Percentiles rank a stretch among this genome's conserved stretches.
phyloP scores from a whole-genome alignment of 805 yeast genomes.

The Sugiyamaella qingdaonensis region DNA sequence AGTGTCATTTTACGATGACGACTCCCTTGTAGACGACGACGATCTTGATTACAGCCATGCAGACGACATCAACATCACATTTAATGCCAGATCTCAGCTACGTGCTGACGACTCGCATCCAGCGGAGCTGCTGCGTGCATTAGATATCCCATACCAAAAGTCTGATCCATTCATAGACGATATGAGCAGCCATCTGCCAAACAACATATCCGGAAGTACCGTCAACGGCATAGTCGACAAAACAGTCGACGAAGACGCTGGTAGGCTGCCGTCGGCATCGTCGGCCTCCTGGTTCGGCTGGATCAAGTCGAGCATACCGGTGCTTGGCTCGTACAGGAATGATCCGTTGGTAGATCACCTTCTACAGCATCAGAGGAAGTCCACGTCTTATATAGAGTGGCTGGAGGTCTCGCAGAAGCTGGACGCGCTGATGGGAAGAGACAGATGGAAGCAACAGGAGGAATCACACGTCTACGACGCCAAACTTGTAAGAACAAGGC shows the following conservation, averaged over 20 bases:
- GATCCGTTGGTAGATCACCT: conserved; percentile 1
- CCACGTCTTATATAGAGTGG: conserved; percentile 54
- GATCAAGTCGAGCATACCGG: background rate
- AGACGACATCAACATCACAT: background rate
- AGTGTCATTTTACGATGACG: background rate
- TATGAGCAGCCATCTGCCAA: too few relatives aligned
- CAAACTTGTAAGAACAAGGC: conserved; percentile 48
- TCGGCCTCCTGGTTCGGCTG: background rate
- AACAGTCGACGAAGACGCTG: too few relatives aligned
- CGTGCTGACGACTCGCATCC: background rate
- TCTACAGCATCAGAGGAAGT: conserved; percentile 15
- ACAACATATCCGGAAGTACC: too few relatives aligned
- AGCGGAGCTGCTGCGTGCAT: too few relatives aligned
- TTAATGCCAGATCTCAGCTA: background rate
- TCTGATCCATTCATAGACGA: too few relatives aligned
- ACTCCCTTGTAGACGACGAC: background rate
- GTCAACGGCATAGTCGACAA: too few relatives aligned
- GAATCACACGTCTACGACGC: conserved; percentile 73
- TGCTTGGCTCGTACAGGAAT: background rate
- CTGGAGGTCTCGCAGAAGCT: conserved; percentile 53
- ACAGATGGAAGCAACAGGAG: conserved; percentile 62
- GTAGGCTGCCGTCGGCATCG: too few relatives aligned
- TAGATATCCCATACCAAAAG: too few relatives aligned
- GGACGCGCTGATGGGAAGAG: conserved; percentile 61
- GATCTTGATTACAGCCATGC: background rate